These are phyloP conservation scores for Tolypocladium nubicola DNA, from an alignment of 2,329 filamentous ascomycete species.

Conservation along the genomic window DNA sequence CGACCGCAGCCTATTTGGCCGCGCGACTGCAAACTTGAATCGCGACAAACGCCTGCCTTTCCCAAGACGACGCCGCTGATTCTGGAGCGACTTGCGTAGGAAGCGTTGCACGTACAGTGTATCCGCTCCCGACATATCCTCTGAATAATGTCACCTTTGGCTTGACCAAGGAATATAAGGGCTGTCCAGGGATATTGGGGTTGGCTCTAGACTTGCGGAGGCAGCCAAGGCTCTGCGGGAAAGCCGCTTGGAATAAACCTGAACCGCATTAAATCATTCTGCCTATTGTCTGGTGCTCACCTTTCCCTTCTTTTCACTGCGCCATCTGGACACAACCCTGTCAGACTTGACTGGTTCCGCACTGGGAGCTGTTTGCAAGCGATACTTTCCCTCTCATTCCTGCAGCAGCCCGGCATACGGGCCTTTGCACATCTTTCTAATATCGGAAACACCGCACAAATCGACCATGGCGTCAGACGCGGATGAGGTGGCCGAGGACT, in stretches of 20 bases:
- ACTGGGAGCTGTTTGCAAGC: background rate
- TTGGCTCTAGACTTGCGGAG: constrained; percentile 12
- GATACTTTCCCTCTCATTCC: background rate
- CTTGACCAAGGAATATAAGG: constrained; percentile 10
- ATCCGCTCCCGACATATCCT: background rate
- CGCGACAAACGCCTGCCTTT: background rate
- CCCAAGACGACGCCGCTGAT: background rate
- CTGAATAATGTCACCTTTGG: constrained; percentile 10
- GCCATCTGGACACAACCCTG: constrained; percentile 1
- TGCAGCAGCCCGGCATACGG: background rate
- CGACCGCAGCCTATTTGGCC: background rate
- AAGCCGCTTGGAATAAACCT: constrained; percentile 19
- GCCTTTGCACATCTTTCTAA: background rate
- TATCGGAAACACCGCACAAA: background rate
- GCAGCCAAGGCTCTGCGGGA: constrained; percentile 9
- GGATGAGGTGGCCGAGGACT: constrained; percentile 90
- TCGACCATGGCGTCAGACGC: constrained; percentile 41
- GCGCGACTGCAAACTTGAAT: background rate
- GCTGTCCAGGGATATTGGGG: constrained; percentile 13
- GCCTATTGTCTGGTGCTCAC: background rate
- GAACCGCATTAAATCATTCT: constrained; percentile 4
- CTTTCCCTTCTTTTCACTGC: background rate
- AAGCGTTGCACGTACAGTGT: background rate
- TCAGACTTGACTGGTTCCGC: background rate
- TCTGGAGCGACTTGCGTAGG: constrained; percentile 1